A percentile compares a stretch with the other conserved stretches of the same genome.
These are phyloP conservation scores for Fusarium torulosum DNA, from an alignment of 2,329 filamentous ascomycete genomes.

Conservation along the genomic window DNA sequence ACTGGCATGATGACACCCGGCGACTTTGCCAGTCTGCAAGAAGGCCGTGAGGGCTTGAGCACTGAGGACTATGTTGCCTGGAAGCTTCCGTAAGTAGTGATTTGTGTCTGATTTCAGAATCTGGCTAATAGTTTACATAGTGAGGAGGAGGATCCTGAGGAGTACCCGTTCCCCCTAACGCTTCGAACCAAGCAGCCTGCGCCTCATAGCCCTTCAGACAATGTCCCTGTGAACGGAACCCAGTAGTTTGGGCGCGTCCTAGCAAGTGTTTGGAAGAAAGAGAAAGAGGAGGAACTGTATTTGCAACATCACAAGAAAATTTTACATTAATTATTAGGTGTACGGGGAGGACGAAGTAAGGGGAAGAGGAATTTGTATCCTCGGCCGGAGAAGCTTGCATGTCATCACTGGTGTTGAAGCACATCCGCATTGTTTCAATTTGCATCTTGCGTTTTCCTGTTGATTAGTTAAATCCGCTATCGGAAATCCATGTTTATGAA, in stretches of 20 bases:
- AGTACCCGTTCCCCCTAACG: constrained; percentile 71
- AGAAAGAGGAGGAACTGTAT: constrained; percentile 31
- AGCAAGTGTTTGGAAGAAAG: constrained; percentile 3
- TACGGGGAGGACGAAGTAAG: constrained; percentile 9
- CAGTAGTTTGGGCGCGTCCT: constrained; percentile 33
- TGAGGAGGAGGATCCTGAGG: constrained; percentile 92
- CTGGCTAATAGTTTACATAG: constrained; percentile 59
- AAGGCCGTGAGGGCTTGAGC: constrained; percentile 90
- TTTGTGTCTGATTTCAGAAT: background rate
- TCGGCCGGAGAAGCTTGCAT: constrained; percentile 37
- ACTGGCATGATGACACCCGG: constrained; percentile 99
- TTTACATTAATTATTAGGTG: constrained; percentile 36
- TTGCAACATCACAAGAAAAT: constrained; percentile 27
- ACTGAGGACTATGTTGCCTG: constrained; percentile 99
- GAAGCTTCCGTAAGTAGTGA: constrained; percentile 89
- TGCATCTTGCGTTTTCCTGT: constrained; percentile 36
- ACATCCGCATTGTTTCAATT: constrained; percentile 38
- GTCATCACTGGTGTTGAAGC: constrained; percentile 41
- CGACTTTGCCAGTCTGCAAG: constrained; percentile 96
- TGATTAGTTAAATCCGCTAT: constrained; percentile 29
- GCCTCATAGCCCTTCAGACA: constrained; percentile 44
- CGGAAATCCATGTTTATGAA: constrained; percentile 32
- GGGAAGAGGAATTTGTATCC: constrained; percentile 1
- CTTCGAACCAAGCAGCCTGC: constrained; percentile 65
- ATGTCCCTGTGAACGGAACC: constrained; percentile 44